Evolutionary conservation across 345 rosid genomes (phyloP).

Genomic region (Durio zibethinus): DNA sequence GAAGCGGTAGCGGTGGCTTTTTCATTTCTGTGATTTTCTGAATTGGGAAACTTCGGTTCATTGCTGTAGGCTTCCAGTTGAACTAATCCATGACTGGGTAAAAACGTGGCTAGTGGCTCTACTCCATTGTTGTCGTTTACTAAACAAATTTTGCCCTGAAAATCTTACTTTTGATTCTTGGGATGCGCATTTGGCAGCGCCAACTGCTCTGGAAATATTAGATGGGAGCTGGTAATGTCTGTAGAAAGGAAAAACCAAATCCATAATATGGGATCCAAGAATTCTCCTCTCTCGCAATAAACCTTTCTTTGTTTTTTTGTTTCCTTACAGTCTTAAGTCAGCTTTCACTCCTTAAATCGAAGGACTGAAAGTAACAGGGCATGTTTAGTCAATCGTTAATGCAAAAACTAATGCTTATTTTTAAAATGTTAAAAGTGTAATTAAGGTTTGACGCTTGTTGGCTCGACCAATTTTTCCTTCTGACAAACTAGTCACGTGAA

Average conservation of each 20-base stretch:
- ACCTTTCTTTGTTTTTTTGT: no score
- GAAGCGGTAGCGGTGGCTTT: background rate
- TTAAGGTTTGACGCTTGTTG: constrained; percentile 1
- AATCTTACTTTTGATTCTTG: background rate
- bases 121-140: background rate
- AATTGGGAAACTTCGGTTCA: background rate
- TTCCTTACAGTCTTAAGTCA: no score
- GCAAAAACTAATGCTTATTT: background rate
- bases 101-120: background rate
- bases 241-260: background rate
- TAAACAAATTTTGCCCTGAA: constrained; percentile 1
- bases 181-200: background rate
- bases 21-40: background rate
- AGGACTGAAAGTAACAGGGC: background rate
- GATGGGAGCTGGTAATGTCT: background rate
- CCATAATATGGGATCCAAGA: no score
- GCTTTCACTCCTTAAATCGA: background rate
- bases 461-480: no score
- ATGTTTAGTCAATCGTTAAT: background rate
- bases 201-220: background rate
- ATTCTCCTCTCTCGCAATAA: no score
- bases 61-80: background rate
- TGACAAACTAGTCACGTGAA: background rate
- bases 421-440: background rate
- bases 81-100: constrained; percentile 4